Evolutionary conservation across 1,284 basidiomycete genomes (phyloP).

Genomic region (Cutaneotrichosporon spelunceum): DNA sequence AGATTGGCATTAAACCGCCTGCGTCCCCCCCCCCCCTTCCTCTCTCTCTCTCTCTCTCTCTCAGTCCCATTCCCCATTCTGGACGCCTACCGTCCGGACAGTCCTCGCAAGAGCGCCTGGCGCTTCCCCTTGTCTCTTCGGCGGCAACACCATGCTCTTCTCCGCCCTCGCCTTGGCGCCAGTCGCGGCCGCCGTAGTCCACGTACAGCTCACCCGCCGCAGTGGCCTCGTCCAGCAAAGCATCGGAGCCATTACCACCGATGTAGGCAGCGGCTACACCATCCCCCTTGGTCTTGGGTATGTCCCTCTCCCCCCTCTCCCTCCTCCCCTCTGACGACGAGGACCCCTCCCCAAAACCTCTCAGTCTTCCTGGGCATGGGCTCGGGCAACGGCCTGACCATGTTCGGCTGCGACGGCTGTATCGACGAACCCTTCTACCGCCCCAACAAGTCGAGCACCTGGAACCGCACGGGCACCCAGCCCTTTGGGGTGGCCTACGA

Average conservation of each 20-base stretch:
- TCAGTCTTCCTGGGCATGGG: neutral
- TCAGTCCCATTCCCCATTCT: too few species aligned
- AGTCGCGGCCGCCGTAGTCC: neutral
- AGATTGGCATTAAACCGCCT: too few species aligned
- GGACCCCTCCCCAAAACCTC: neutral
- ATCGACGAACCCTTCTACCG: neutral
- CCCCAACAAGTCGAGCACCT: neutral
- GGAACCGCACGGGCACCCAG: neutral
- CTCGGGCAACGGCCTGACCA: neutral
- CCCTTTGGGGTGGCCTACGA: neutral
- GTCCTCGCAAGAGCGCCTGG: too few species aligned
- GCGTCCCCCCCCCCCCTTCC: too few species aligned
- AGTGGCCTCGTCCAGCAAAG: neutral
- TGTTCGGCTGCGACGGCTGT: neutral
- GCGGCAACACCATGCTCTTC: neutral
- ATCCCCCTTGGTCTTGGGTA: neutral
- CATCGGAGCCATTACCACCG: neutral
- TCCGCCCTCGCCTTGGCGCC: neutral
- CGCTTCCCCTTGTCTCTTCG: neutral
- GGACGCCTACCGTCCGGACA: too few species aligned
- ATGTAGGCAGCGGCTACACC: neutral
- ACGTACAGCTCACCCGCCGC: neutral
- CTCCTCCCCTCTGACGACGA: neutral
- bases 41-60: too few species aligned
- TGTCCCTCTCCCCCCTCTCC: neutral